Conservation (phyloP, 1,284 basidiomycete species). For the Cryptococcus deneoformans region DNA sequence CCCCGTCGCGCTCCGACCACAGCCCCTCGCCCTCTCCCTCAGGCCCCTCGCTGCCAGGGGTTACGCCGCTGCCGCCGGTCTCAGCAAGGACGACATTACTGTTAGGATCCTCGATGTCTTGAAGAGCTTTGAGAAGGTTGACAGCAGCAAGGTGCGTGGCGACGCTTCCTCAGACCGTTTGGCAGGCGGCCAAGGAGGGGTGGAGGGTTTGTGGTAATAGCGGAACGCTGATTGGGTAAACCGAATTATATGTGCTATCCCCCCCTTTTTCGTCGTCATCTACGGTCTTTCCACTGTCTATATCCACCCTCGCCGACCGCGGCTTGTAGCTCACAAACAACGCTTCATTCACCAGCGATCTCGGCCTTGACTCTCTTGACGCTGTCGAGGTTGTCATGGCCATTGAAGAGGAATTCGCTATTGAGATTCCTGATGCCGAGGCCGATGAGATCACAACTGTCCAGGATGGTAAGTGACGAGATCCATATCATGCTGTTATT, state of each 20-base stretch:
- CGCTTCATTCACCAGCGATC: constrained; percentile 79
- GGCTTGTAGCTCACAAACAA: constrained; percentile 63
- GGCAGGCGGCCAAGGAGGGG: background rate
- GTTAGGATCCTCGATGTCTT: constrained; percentile 82
- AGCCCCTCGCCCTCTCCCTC: background rate
- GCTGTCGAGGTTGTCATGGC: constrained; percentile 99
- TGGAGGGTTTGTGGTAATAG: constrained; percentile 1
- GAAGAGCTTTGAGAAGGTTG: constrained; percentile 94
- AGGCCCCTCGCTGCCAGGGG: constrained; percentile 32
- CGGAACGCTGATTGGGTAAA: constrained; percentile 9
- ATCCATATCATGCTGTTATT: too few species aligned
- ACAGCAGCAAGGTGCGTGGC: constrained; percentile 68
- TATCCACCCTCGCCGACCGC: background rate
- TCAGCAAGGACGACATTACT: constrained; percentile 74
- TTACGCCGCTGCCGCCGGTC: constrained; percentile 73
- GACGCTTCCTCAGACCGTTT: background rate
- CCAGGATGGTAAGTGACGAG: constrained; percentile 66
- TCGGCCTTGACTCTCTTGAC: constrained; percentile 95
- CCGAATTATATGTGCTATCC: background rate
- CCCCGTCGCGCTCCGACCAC: constrained; percentile 8
- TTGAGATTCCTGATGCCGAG: constrained; percentile 88
- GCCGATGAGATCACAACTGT: constrained; percentile 98
- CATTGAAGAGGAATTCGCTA: constrained; percentile 83
- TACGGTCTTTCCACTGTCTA: background rate
- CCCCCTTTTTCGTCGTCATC: background rate